Evolutionary conservation across 176 grass and related monocot species (phyloP), one percentile per base, ranked within the genome.

Genomic region (Musa beccarii): DNA sequence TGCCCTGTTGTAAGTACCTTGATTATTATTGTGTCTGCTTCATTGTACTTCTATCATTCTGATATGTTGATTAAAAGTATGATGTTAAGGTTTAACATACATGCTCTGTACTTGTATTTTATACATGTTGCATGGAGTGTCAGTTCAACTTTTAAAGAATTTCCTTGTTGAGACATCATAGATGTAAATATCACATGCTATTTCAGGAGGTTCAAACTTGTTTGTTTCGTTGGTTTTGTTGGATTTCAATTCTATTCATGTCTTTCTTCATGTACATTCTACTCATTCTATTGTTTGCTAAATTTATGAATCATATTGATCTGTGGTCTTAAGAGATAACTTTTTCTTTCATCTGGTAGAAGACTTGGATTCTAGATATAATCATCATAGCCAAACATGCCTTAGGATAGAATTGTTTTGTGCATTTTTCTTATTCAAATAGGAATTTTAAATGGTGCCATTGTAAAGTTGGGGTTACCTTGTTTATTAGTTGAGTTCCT

Each of bases 1-100:
- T 93, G 93, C 63, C 93, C 93, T 62, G 87, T 97, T 87, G 93
- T 97, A 89, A 90, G 85, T 84, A 84, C 76, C 62, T 78, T 75
- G 66, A n/a, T 25, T 61, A 77, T 43, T 52, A 70, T 49, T 62
- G 56, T 74, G 53, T 73, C 66, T 76, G 52, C 62, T 76, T 82
- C 69, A 81, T 83, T 80, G 16, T 28, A 55, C n/a, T 68, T 69
- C 8, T 63, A 28, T 75, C 7, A 29, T 78, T 5, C 34, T 49
- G 26, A 50, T 23, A 26, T 66, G 63, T 9, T 20, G 8, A 23
- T 64, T 11, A 8, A 23, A 24, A 24, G 22, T 7, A 9, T 64
- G n/a, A 64, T 23, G n/a, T 23, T n/a, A 62, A n/a, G 59, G 59
- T 8, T 24, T 24, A 64, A 24, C 1, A 24, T 24, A 24, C 1